A percentile compares a stretch with the other conserved stretches of the same genome.
These are phyloP conservation scores for Heracleum sosnowskyi DNA, from an alignment of 129 eudicot species.

Conservation along the genomic window DNA sequence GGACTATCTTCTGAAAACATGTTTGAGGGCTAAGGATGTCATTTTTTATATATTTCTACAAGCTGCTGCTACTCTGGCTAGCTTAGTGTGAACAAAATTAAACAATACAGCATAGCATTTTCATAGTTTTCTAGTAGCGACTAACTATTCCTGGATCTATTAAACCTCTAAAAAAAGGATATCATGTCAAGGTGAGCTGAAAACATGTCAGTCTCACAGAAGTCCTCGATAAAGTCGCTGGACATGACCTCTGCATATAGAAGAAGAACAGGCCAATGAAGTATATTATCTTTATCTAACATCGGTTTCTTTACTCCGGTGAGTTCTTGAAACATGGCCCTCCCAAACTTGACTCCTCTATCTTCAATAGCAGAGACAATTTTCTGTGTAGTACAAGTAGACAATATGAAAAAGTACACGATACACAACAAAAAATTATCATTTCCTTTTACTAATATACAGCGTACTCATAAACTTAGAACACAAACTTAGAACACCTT, in stretches of 20 bases:
- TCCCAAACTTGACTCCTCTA: slow-evolving; percentile 67
- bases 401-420: not conserved
- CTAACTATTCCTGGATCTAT: not conserved
- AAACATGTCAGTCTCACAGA: slow-evolving; percentile 94
- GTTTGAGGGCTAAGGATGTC: slow-evolving; percentile 5
- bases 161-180: slow-evolving; percentile 42
- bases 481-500: no score
- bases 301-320: slow-evolving; percentile 72
- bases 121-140: not conserved
- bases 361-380: slow-evolving; percentile 64
- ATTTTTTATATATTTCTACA: not conserved
- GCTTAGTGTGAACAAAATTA: not conserved
- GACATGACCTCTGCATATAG: slow-evolving; percentile 96
- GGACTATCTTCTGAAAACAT: slow-evolving; percentile 12
- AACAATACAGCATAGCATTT: not conserved
- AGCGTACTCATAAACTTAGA: no score
- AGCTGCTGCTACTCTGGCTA: not conserved
- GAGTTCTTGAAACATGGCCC: slow-evolving; percentile 68
- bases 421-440: not conserved
- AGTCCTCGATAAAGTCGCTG: slow-evolving; percentile 87
- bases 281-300: slow-evolving; percentile 60
- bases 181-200: slow-evolving; percentile 82
- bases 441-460: not conserved
- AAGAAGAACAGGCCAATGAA: slow-evolving; percentile 96
- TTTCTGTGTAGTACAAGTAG: slow-evolving; percentile 38